Conservation (phyloP, 2,329 filamentous ascomycete genomes). For the Aspergillus fructus region DNA sequence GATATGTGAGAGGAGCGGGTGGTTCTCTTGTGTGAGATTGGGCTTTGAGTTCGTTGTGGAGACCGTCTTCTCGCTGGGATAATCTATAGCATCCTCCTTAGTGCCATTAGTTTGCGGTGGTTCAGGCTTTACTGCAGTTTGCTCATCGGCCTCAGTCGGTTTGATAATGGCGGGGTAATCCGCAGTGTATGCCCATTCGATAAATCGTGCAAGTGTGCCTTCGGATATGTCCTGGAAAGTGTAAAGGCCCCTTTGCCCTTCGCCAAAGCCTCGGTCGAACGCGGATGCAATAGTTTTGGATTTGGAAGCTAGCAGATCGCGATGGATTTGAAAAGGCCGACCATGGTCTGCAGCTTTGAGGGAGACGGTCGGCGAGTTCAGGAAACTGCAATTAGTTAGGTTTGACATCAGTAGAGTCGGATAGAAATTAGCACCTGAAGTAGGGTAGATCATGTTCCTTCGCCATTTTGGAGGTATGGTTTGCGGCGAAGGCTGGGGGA, state of each 20-base stretch:
- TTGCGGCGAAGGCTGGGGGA: no score
- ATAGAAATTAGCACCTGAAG: no score
- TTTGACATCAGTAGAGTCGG: no score
- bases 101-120: background rate
- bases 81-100: no score
- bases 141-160: background rate
- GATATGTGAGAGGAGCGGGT: slow-evolving; percentile 11
- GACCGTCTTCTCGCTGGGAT: background rate
- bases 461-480: no score
- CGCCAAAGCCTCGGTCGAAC: slow-evolving; percentile 4
- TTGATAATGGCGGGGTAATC: slow-evolving; percentile 8
- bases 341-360: slow-evolving; percentile 1
- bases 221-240: slow-evolving; percentile 9
- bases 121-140: background rate
- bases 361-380: slow-evolving; percentile 2
- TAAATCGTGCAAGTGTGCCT: slow-evolving; percentile 9
- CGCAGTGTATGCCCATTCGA: slow-evolving; percentile 12
- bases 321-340: slow-evolving; percentile 12
- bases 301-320: slow-evolving; percentile 7
- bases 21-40: slow-evolving; percentile 5
- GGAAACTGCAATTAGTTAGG: background rate
- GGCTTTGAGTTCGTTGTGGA: background rate
- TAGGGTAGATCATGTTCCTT: no score
- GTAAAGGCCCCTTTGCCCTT: slow-evolving; percentile 5
- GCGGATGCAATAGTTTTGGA: slow-evolving; percentile 5